Evolutionary conservation across 108 stramenopile species (phyloP), one percentile per base, ranked within the genome.

Genomic region (Conticribra weissflogii): DNA sequence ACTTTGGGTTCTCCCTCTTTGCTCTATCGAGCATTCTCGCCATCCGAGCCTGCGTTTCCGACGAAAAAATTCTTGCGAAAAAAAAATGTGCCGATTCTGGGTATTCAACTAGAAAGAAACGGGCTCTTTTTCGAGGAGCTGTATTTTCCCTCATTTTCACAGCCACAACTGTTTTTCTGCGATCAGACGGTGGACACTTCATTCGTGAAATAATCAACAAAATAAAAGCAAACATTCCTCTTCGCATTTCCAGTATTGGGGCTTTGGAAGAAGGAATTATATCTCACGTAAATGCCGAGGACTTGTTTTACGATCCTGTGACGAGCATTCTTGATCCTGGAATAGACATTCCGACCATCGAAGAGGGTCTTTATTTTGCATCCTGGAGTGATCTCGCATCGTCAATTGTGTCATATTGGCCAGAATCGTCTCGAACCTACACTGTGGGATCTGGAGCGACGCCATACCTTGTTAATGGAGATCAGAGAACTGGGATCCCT

Each of bases 391-490:
- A 81, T n/a, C 63, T 88, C 15, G 61, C 89, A 1, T 25, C 61
- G 12, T 36, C 68, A 9, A 60, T 94, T n/a, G 77, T 77, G 0
- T 21, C 79, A 19, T 29, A 88, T 51, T 94, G 88, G 90, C 87
- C 85, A 18, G 71, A 72, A 54, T 21, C 59, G 1, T 58, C 41
- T n/a, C 77, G 86, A 14, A 85, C 79, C 0, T 94, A 94, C 59
- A 52, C 62, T 15, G 45, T 50, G 7, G 67, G 53, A 0, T 61
- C 72, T 33, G 88, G 86, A 28, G 90, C 87, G 25, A 95, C 90
- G 9, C 76, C 84, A 22, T 95, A 88, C 81, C 74, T 91, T 36
- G 76, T 83, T 56, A 91, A 85, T 21, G 94, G 94, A n/a, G 94
- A 95, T 83, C 66, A 82, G 22, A 79, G 88, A 14, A 95, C 94